A percentile compares a stretch with the other conserved stretches of the same genome.
These are phyloP conservation scores for Russula olivacea DNA, from an alignment of 768 basidiomycete species.

Conservation along the genomic window DNA sequence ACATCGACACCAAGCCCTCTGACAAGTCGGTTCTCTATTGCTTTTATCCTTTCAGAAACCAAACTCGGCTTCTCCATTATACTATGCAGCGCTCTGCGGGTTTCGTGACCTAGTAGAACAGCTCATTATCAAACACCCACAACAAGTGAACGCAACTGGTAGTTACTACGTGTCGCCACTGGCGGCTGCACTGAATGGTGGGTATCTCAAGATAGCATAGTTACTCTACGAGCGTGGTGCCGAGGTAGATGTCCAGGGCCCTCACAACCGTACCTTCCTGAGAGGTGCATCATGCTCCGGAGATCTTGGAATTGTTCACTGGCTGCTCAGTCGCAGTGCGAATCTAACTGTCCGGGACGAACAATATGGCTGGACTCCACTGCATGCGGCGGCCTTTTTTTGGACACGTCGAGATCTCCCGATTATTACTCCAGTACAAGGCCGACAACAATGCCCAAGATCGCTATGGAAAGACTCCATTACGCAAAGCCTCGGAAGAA, in stretches of 20 bases:
- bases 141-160: not conserved
- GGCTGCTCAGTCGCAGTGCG: not conserved
- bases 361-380: not conserved
- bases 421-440: not conserved
- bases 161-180: not conserved
- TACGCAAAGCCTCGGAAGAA: not conserved
- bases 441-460: not conserved
- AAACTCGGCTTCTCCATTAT: not conserved
- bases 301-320: not conserved
- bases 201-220: not conserved
- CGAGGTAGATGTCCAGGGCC: not conserved
- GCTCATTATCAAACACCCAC: not conserved
- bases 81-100: not conserved
- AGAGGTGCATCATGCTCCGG: not conserved
- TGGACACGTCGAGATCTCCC: not conserved
- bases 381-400: not conserved
- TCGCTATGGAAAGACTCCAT: not conserved
- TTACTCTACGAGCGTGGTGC: not conserved
- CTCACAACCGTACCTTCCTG: not conserved
- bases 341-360: not conserved
- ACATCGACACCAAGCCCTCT: not conserved
- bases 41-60: no score
- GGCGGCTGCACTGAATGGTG: not conserved
- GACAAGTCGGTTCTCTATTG: rapidly evolving
- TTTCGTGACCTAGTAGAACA: not conserved